A percentile compares a stretch with the other conserved stretches of the same genome.
phyloP scores from a whole-genome alignment of 2,329 filamentous ascomycete species.

The Chalaropsis ovoidea region DNA sequence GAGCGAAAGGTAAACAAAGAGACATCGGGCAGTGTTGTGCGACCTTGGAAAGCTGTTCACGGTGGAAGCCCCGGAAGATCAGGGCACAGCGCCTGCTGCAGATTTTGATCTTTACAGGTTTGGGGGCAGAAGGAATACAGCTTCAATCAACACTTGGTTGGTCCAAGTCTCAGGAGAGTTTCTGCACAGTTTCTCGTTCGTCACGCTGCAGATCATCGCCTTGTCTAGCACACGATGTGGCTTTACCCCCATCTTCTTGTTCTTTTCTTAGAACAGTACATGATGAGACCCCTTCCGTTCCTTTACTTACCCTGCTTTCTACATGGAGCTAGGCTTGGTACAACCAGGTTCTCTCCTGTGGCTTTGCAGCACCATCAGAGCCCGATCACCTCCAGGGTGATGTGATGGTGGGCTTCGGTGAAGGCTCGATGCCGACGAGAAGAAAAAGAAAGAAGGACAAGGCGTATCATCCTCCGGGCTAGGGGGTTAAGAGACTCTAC shows the following conservation, averaged over 20 bases:
- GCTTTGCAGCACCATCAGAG: not conserved
- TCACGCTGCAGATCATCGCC: not conserved
- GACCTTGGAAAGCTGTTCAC: not conserved
- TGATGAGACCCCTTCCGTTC: not conserved
- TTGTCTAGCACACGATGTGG: no score
- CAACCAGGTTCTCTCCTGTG: not conserved
- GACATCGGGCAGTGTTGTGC: not conserved
- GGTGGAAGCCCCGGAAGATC: not conserved
- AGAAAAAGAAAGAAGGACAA: not conserved
- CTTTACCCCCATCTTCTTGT: not conserved
- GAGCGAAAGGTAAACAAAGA: not conserved
- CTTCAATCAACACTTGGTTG: not conserved
- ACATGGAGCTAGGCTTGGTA: not conserved
- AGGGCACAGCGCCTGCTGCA: not conserved
- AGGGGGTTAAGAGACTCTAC: not conserved
- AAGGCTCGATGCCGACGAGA: no score
- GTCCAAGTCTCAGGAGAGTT: not conserved
- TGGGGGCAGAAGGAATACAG: not conserved
- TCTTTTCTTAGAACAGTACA: not conserved
- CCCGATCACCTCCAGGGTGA: no score
- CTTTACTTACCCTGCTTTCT: no score
- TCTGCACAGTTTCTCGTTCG: not conserved
- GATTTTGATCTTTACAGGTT: not conserved
- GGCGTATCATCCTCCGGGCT: not conserved
- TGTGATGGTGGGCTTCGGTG: no score